Conservation (phyloP, 2,329 filamentous ascomycete genomes). For the Fusarium oligoseptatum region DNA sequence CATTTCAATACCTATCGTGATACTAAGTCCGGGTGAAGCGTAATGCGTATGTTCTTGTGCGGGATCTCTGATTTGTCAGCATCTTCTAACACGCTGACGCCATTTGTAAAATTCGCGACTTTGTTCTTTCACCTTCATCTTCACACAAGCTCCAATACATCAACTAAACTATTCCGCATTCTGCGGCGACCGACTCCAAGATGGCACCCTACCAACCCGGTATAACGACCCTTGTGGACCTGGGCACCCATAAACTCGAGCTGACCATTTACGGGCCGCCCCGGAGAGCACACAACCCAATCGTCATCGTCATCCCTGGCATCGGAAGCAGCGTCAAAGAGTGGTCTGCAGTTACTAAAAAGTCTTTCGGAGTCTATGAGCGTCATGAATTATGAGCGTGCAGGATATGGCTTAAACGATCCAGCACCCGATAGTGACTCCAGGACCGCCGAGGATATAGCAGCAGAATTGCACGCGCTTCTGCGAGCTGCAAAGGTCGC, state of each 20-base stretch:
- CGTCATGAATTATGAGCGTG: slow-evolving; percentile 24
- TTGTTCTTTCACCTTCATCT: neutral
- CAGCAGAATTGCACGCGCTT: slow-evolving; percentile 18
- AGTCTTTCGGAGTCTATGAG: slow-evolving; percentile 13
- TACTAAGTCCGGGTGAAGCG: neutral
- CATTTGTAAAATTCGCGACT: neutral
- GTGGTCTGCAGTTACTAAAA: slow-evolving; percentile 21
- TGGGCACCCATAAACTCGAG: neutral
- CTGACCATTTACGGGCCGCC: slow-evolving; percentile 13
- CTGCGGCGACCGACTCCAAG: neutral
- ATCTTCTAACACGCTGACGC: neutral
- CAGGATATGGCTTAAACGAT: slow-evolving; percentile 21
- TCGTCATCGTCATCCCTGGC: slow-evolving; percentile 24
- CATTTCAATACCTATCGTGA: neutral
- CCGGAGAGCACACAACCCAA: slow-evolving; percentile 32
- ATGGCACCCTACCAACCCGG: neutral
- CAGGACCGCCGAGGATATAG: slow-evolving; percentile 8
- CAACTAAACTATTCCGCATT: neutral
- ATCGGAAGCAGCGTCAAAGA: slow-evolving; percentile 29
- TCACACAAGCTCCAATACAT: neutral
- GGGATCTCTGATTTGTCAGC: neutral
- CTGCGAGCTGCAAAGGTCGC: slow-evolving; percentile 21
- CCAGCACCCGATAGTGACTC: neutral
- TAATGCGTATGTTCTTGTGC: neutral
- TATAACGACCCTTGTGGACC: neutral